These are phyloP conservation scores for Nemania sp. DNA, from an alignment of 2,329 filamentous ascomycete genomes.

Conservation along the genomic window DNA sequence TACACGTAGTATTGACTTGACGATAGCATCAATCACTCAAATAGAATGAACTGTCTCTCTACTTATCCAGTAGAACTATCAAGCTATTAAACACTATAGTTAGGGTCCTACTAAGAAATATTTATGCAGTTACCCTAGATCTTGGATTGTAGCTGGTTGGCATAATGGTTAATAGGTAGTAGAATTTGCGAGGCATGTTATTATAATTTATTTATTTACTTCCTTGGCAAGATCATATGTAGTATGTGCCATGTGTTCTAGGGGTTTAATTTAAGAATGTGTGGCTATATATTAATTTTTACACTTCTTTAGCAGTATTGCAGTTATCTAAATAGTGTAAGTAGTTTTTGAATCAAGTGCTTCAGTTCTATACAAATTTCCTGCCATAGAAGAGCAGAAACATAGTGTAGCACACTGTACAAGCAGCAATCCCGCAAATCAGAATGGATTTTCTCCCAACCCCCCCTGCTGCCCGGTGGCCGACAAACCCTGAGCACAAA, in stretches of 20 bases:
- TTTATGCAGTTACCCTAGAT: conserved; percentile 13
- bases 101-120: neutral
- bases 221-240: no score
- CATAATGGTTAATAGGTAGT: neutral
- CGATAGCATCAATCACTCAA: neutral
- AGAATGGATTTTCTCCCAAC: conserved; percentile 5
- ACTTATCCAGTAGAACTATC: neutral
- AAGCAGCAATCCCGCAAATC: conserved; percentile 12
- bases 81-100: no score
- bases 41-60: neutral
- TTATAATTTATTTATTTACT: no score
- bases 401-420: neutral
- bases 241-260: no score
- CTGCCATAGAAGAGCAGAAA: neutral
- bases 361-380: no score
- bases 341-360: no score
- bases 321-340: no score
- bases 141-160: conserved; percentile 12
- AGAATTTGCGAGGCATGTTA: no score
- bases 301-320: no score
- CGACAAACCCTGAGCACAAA: conserved; percentile 18
- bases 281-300: no score
- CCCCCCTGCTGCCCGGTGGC: conserved; percentile 11
- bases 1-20: neutral
- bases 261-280: no score